phyloP scores from a whole-genome alignment of 805 yeast genomes.

The Ogataea glucozyma region DNA sequence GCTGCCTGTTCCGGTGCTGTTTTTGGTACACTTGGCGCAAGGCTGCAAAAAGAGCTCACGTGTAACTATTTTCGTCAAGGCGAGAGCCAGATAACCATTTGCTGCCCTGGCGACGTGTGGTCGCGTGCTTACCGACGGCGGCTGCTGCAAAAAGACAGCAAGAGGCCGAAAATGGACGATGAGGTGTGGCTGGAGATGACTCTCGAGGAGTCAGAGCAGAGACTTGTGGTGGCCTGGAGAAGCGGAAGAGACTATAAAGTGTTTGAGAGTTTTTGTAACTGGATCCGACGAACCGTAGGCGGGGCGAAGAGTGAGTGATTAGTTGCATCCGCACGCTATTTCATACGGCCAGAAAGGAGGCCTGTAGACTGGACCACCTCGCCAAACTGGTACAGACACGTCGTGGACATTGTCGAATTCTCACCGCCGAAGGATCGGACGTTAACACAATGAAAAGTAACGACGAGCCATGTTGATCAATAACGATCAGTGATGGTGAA shows the following conservation, averaged over 20 bases:
- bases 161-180: constrained; percentile 8
- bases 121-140: constrained; percentile 31
- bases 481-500: no score
- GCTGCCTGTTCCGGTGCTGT: background rate
- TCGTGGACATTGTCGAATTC: no score
- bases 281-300: constrained; percentile 15
- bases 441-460: no score
- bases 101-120: constrained; percentile 30
- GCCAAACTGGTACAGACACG: no score
- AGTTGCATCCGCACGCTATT: no score
- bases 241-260: constrained; percentile 25
- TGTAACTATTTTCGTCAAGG: background rate
- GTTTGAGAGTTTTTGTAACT: constrained; percentile 36
- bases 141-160: constrained; percentile 1
- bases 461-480: no score
- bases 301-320: background rate
- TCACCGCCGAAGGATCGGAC: no score
- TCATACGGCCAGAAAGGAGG: no score
- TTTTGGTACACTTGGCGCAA: background rate
- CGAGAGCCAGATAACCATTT: background rate
- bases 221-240: constrained; percentile 23
- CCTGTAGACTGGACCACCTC: no score
- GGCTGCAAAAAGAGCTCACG: background rate
- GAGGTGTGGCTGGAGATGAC: constrained; percentile 15
- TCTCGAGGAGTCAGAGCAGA: background rate